These are phyloP conservation scores for Boletellus emodensis DNA, from an alignment of 768 basidiomycete species.

Conservation along the genomic window DNA sequence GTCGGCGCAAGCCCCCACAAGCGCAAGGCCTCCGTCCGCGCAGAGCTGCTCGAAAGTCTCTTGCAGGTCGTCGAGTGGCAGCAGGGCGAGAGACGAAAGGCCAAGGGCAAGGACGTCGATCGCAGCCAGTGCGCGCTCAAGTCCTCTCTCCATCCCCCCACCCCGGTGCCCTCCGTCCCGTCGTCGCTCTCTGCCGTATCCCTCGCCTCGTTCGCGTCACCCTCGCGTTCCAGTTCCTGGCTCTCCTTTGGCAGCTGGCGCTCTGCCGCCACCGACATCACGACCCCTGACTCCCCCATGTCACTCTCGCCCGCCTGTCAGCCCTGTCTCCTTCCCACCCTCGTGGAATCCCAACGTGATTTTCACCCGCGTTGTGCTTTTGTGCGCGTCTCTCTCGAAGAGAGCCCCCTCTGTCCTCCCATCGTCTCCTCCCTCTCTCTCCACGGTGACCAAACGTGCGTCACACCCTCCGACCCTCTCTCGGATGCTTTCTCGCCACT, in stretches of 20 bases:
- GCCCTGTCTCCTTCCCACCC: constrained; percentile 29
- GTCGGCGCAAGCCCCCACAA: constrained; percentile 9
- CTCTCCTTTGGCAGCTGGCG: constrained; percentile 42
- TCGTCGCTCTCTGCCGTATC: constrained; percentile 22
- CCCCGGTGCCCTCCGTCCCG: constrained; percentile 17
- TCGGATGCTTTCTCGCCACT: constrained; percentile 1
- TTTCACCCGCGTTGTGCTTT: constrained; percentile 35
- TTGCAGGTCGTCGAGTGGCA: constrained; percentile 43
- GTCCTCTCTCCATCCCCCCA: constrained; percentile 7
- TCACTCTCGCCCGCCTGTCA: constrained; percentile 28
- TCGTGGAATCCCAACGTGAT: constrained; percentile 30
- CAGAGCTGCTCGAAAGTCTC: constrained; percentile 42
- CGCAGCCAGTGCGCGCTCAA: constrained; percentile 18
- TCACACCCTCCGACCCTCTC: constrained; percentile 1
- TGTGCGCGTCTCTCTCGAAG: constrained; percentile 33
- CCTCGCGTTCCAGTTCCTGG: constrained; percentile 40
- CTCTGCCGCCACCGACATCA: constrained; percentile 35
- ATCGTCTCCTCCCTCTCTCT: constrained; percentile 3
- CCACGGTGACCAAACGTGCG: constrained; percentile 20
- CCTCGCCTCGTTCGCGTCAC: constrained; percentile 25
- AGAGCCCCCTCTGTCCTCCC: constrained; percentile 33
- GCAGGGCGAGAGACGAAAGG: constrained; percentile 35
- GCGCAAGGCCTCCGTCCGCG: constrained; percentile 20
- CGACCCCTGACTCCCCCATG: constrained; percentile 32
- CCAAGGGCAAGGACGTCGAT: constrained; percentile 41